Percentiles rank a stretch among this genome's conserved stretches.
These are phyloP conservation scores for Elsinoe arachidis DNA, from an alignment of 2,329 filamentous ascomycete genomes.

Conservation along the genomic window DNA sequence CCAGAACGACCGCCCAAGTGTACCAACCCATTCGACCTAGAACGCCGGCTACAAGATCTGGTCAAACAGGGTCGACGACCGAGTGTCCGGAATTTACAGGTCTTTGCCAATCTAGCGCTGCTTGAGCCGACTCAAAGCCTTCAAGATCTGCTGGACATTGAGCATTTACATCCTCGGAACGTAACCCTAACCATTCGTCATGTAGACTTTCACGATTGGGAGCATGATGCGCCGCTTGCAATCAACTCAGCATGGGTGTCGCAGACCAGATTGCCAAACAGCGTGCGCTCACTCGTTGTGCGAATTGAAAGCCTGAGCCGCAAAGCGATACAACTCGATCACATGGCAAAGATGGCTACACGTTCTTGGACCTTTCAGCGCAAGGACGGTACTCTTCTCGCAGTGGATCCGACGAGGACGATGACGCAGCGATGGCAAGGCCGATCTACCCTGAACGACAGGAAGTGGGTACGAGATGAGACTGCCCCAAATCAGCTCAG, in stretches of 20 bases:
- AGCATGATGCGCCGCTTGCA: constrained; percentile 21
- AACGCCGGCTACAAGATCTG: not conserved
- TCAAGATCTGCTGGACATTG: constrained; percentile 17
- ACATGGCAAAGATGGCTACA: constrained; percentile 33
- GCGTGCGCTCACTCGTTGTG: constrained; percentile 31
- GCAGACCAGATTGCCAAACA: constrained; percentile 9
- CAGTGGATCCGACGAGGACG: constrained; percentile 20
- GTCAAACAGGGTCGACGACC: not conserved
- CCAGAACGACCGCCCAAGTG: constrained; percentile 11
- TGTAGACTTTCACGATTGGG: constrained; percentile 32
- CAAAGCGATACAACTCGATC: constrained; percentile 38
- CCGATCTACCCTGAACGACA: constrained; percentile 33
- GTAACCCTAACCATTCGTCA: constrained; percentile 29
- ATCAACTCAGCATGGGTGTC: constrained; percentile 23
- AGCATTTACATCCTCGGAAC: constrained; percentile 18
- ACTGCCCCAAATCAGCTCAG: constrained; percentile 29
- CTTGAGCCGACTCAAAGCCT: constrained; percentile 11
- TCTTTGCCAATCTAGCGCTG: constrained; percentile 14
- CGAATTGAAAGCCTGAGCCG: constrained; percentile 43
- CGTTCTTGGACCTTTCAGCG: constrained; percentile 31
- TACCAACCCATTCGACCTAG: constrained; percentile 4
- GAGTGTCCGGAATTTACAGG: constrained; percentile 9
- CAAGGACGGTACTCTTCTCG: constrained; percentile 15
- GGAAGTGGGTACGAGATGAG: constrained; percentile 39
- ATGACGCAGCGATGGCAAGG: constrained; percentile 36